These are phyloP conservation scores for Mycena leptocephala DNA, from an alignment of 768 basidiomycete genomes.

Conservation along the genomic window DNA sequence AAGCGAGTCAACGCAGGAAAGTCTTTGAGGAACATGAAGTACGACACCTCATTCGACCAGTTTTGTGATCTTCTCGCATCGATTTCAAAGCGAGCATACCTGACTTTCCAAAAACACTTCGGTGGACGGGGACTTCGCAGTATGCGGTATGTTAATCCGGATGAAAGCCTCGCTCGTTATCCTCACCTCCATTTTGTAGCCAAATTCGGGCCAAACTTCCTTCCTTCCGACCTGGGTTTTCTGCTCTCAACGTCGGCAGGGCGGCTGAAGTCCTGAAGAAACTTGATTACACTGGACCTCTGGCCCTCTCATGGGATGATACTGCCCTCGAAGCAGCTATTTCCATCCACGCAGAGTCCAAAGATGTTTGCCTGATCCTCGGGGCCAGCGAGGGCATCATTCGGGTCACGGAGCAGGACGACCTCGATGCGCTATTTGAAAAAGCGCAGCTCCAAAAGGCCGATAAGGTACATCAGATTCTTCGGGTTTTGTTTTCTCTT, in stretches of 20 bases:
- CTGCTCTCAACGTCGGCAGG: slow-evolving; percentile 13
- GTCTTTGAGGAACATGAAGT: slow-evolving; percentile 33
- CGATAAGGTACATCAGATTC: slow-evolving; percentile 30
- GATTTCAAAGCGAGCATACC: slow-evolving; percentile 21
- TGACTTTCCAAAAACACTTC: slow-evolving; percentile 31
- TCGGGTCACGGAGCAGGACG: slow-evolving; percentile 22
- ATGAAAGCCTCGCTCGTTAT: not conserved
- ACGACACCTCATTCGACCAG: slow-evolving; percentile 28
- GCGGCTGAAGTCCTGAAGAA: slow-evolving; percentile 9
- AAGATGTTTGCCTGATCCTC: slow-evolving; percentile 31
- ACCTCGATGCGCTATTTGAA: slow-evolving; percentile 31
- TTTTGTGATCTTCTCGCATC: slow-evolving; percentile 36
- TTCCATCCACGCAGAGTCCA: slow-evolving; percentile 24
- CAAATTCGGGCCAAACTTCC: slow-evolving; percentile 26
- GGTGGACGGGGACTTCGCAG: slow-evolving; percentile 34
- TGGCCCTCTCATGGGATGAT: slow-evolving; percentile 39
- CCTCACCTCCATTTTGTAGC: slow-evolving; percentile 2
- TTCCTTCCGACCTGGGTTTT: slow-evolving; percentile 29
- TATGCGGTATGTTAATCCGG: slow-evolving; percentile 1
- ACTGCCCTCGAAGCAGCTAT: slow-evolving; percentile 34
- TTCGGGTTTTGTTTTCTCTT: slow-evolving; percentile 28
- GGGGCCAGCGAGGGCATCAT: slow-evolving; percentile 30
- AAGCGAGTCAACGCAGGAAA: slow-evolving; percentile 27
- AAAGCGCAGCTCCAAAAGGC: slow-evolving; percentile 28
- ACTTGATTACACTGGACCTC: slow-evolving; percentile 31